Evolutionary conservation across 495 filamentous ascomycete genomes (phyloP).

Genomic region (Neurospora terricola): DNA sequence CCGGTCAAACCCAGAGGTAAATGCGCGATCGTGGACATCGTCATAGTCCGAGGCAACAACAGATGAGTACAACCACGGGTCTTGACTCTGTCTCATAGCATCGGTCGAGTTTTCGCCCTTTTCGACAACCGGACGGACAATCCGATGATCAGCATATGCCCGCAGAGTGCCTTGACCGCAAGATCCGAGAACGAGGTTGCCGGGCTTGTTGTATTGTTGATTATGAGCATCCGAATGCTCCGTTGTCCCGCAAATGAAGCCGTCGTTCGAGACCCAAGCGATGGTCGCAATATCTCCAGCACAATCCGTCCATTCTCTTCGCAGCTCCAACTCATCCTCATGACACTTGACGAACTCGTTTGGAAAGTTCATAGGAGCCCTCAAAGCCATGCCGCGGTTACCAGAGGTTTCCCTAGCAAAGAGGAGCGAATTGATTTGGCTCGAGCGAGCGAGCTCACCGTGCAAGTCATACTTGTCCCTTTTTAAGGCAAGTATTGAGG

Average conservation of each 20-base stretch:
- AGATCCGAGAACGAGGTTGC: conserved; percentile 71
- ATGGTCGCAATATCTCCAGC: conserved; percentile 52
- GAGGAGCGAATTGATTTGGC: conserved; percentile 23
- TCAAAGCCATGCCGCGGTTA: conserved; percentile 19
- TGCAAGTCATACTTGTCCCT: conserved; percentile 16
- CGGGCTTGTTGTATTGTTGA: conserved; percentile 73
- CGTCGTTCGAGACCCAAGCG: conserved; percentile 42
- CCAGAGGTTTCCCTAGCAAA: conserved; percentile 31
- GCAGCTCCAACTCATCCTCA: conserved; percentile 36
- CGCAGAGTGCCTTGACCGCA: conserved; percentile 39
- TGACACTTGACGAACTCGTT: conserved; percentile 27
- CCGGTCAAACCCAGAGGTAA: conserved; percentile 72
- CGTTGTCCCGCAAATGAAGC: conserved; percentile 56
- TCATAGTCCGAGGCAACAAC: conserved; percentile 70
- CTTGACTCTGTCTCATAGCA: conserved; percentile 53
- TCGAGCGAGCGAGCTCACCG: conserved; percentile 15
- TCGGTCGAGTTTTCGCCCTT: conserved; percentile 44
- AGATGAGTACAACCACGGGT: conserved; percentile 63
- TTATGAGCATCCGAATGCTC: conserved; percentile 65
- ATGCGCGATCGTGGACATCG: conserved; percentile 43
- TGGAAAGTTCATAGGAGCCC: conserved; percentile 25
- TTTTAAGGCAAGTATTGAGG: conserved; percentile 17
- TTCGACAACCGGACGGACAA: conserved; percentile 41
- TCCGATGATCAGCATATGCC: conserved; percentile 63
- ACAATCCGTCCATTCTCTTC: conserved; percentile 41